phyloP scores from a whole-genome alignment of 305 asterid genomes.

The Nicotiana rustica region DNA sequence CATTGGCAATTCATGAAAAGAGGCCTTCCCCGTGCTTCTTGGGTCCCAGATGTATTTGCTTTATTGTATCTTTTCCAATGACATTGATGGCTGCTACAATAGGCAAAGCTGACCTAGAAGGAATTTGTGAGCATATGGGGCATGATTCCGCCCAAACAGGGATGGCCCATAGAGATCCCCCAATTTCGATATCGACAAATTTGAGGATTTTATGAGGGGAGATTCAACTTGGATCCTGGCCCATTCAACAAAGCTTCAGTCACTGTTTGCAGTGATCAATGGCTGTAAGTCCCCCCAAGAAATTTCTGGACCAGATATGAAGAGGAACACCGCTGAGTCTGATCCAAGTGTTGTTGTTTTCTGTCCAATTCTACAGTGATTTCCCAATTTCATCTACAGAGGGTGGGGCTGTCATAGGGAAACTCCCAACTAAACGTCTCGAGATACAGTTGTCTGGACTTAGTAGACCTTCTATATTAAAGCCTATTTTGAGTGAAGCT shows the following conservation, averaged over 20 bases:
- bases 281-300: neutral
- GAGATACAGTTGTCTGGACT: conserved; percentile 5
- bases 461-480: neutral
- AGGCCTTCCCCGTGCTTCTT: conserved; percentile 7
- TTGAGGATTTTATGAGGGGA: neutral
- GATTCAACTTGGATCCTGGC: conserved; percentile 13
- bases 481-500: neutral
- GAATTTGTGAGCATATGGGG: neutral
- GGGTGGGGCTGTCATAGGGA: neutral
- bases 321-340: neutral
- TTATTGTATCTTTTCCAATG: neutral
- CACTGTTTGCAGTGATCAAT: neutral
- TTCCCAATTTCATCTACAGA: neutral
- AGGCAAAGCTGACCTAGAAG: neutral
- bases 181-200: neutral
- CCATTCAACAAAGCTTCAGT: neutral
- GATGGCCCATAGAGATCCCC: neutral
- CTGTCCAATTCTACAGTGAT: neutral
- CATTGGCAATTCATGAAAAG: neutral
- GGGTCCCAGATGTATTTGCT: neutral
- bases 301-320: neutral
- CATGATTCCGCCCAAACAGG: neutral
- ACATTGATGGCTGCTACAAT: neutral
- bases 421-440: neutral
- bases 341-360: neutral